Base-by-base conservation (phyloP, 192 early-diverging fungal genomes). In the Borealophlyctis nickersoniae region DNA sequence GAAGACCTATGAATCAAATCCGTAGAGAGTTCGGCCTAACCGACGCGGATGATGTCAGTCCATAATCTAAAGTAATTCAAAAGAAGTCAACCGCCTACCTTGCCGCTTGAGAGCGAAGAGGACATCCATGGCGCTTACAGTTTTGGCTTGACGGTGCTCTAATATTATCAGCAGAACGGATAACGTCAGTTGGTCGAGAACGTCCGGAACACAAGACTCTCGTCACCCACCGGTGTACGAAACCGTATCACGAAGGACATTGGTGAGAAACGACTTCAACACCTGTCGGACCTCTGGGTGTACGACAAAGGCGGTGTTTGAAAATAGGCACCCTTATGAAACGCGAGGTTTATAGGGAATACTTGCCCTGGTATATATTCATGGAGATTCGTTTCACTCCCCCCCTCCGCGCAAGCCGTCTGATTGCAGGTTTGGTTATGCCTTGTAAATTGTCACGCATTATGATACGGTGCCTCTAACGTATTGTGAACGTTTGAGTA, bases 361-460 rank as follows among this genome's bases (percentile, higher is more conserved):
- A 1, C 57, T 34, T 24, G 36, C 57, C 91, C 65, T 92, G 89
- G 78, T 93, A 93, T 76, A 93, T 93, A 70, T 90, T 89, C 56
- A 91, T 88, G 45, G 89, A 91, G 80, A 93, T 93, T 83, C 91
- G 89, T 87, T 93, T 93, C 81, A 93, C 91, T 85, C 91, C 91
- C 67, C 91, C 91, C 87, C 91, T 88, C 72, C 91, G 90, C 30
- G 91, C 91, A 45, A 93, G 91, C 86, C 91, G 89, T 77, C 91
- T 87, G 73, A 93, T 93, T 56, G 91, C 91, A 49, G 91, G 91
- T 84, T 93, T 93, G 76, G 91, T 93, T 72, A 93, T 92, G 62
- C 91, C 89, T 81, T 87, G 29, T 28, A 62, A 30, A 53, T 62
- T 62, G 33, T 62, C 60, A 13, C 49, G 19, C 26, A 62, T 24